These are phyloP conservation scores for Dianthus caryophyllus DNA, from an alignment of 148 eudicot genomes.

Conservation along the genomic window DNA sequence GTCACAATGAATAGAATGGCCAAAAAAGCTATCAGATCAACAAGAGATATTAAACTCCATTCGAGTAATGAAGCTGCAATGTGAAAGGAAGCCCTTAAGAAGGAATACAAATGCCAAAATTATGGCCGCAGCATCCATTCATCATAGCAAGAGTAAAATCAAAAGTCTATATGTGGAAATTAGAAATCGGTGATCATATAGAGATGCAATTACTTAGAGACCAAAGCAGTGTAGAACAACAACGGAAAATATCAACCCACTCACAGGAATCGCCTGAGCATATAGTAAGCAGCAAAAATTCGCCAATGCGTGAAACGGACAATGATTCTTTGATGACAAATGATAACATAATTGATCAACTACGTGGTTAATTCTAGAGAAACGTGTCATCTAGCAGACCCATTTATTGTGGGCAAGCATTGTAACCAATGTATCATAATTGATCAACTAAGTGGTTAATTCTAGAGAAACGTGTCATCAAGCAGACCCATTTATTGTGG, in stretches of 20 bases:
- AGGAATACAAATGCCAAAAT: neutral
- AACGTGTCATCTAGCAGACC: too few species aligned
- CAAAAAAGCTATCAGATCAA: constrained; percentile 74
- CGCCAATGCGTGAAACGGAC: neutral
- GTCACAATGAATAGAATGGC: constrained; percentile 49
- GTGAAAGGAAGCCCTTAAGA: constrained; percentile 15
- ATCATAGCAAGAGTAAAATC: neutral
- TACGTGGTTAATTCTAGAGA: too few species aligned
- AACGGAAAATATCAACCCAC: neutral
- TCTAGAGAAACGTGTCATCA: too few species aligned
- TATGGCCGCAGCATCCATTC: neutral
- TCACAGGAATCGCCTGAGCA: neutral
- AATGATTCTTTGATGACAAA: too few species aligned
- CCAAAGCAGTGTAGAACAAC: neutral
- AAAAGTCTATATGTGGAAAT: neutral
- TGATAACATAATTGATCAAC: too few species aligned
- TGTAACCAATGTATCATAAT: too few species aligned
- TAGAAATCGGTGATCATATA: neutral
- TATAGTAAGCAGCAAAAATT: neutral
- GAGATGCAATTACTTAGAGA: neutral
- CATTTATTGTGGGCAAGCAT: too few species aligned
- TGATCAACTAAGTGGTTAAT: too few species aligned
- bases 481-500: too few species aligned
- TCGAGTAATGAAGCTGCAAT: constrained; percentile 79
- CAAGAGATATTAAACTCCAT: constrained; percentile 80